Base-by-base conservation (phyloP, 2,329 filamentous ascomycete genomes). In the Botrytis porri region DNA sequence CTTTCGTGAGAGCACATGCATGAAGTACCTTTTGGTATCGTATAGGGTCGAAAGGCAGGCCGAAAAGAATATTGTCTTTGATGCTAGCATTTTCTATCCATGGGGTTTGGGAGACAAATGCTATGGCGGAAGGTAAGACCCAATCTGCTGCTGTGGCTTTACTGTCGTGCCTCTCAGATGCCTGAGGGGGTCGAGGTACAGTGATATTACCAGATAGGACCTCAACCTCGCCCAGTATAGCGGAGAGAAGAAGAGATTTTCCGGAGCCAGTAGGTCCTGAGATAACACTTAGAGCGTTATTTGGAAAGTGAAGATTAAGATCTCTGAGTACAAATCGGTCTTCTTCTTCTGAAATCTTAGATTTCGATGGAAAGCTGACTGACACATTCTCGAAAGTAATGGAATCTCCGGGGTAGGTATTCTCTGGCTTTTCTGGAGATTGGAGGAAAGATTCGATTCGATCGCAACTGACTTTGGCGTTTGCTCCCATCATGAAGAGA, bases 71-170 rank as follows among this genome's bases (percentile, higher is more conserved):
- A 76, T 95, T 96, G 64, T 93, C 89, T 73, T 87, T 89, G 74
- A 96, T 89, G 9, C 89, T 92, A 1, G 90, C 91, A 77, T 94
- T 95, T 79, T 95, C 92, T 64, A 95, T 92, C 93, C 93, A 96
- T 1, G 93, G 93, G 12, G 91, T 93, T 79, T 95, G 92, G 1
- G 90, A 88, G 48, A 94, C 91, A 77, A 89, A 95, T 0, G 92
- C 92, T 69, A 93, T 86, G 6, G 90, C 87, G 8, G 86, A 85
- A 20, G 89, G 86, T 14, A 93, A 84, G 57, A 92, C 88, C 92
- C 92, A 94, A 76, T 92, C 83, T 10, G 78, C 80, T 54, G 78
- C 80, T 37, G 82, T 90, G 5, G 91, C 92, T 76, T 88, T 88
- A 69, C 81, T 80, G 76, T 92, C 90, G 75, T 87, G 86, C 54